phyloP scores from a whole-genome alignment of 495 filamentous ascomycete species.

The Emericellopsis terricola region DNA sequence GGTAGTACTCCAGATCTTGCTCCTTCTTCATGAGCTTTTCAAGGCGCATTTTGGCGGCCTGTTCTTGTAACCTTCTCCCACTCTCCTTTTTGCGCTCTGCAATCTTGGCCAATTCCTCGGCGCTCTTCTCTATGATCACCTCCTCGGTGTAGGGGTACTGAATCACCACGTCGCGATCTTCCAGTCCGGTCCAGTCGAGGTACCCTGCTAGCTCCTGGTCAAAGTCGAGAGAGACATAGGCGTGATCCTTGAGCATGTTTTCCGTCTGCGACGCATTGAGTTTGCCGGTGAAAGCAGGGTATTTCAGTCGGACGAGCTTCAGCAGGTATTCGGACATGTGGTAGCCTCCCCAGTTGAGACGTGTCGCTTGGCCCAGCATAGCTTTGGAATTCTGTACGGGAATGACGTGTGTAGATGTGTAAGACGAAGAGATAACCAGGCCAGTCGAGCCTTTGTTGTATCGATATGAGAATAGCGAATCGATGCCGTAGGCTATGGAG shows the following conservation, averaged over 20 bases:
- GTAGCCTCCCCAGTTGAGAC: slow-evolving; percentile 87
- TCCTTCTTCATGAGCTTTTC: slow-evolving; percentile 93
- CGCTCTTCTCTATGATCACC: slow-evolving; percentile 68
- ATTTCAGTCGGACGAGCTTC: slow-evolving; percentile 84
- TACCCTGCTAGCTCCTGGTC: slow-evolving; percentile 53
- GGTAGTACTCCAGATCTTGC: slow-evolving; percentile 86
- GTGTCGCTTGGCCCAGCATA: slow-evolving; percentile 61
- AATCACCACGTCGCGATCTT: slow-evolving; percentile 72
- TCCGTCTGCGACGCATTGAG: slow-evolving; percentile 74
- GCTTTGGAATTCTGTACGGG: slow-evolving; percentile 76
- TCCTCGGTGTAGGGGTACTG: slow-evolving; percentile 92
- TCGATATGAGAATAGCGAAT: slow-evolving; percentile 85
- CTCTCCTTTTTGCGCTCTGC: slow-evolving; percentile 88
- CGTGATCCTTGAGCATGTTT: slow-evolving; percentile 71
- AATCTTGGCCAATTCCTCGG: slow-evolving; percentile 76
- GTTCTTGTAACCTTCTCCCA: slow-evolving; percentile 79
- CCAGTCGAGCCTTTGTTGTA: slow-evolving; percentile 83
- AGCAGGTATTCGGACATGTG: slow-evolving; percentile 78
- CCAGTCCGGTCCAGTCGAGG: slow-evolving; percentile 74
- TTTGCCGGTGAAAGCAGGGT: slow-evolving; percentile 64
- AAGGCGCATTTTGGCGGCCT: slow-evolving; percentile 88
- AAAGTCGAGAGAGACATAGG: slow-evolving; percentile 73
- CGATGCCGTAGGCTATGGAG: slow-evolving; percentile 80
- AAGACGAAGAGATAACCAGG: slow-evolving; percentile 76
- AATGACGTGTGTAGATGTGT: slow-evolving; percentile 90